A percentile compares a stretch with the other conserved stretches of the same genome.
Conservation (phyloP, 148 eudicot genomes). For the Dysphania ambrosioides region DNA sequence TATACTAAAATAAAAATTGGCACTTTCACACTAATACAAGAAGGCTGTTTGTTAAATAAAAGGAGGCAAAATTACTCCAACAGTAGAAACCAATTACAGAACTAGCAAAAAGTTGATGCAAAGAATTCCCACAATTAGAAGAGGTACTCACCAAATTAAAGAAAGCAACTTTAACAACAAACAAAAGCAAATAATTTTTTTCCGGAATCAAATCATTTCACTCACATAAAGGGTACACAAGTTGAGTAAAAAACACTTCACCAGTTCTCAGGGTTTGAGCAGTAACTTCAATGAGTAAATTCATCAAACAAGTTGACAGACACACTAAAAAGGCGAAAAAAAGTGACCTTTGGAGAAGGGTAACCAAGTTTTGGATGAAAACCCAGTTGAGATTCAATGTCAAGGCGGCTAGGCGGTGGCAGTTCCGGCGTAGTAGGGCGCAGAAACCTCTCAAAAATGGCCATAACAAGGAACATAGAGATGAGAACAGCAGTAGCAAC, state of each 20-base stretch:
- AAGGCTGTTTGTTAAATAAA: background rate
- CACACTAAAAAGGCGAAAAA: background rate
- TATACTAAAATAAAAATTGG: background rate
- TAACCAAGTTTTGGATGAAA: constrained; percentile 37
- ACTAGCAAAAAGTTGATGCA: constrained; percentile 2
- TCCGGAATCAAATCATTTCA: background rate
- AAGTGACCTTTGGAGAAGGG: constrained; percentile 44
- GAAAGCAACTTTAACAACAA: background rate
- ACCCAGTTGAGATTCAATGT: constrained; percentile 38
- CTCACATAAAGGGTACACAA: background rate
- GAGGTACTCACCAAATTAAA: background rate
- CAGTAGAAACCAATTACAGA: constrained; percentile 20
- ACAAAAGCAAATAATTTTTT: background rate
- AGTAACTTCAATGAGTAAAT: background rate
- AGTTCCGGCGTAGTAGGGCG: constrained; percentile 36
- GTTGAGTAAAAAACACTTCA: too few species aligned
- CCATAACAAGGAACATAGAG: constrained; percentile 80
- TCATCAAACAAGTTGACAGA: background rate
- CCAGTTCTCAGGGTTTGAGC: too few species aligned
- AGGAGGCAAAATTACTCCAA: constrained; percentile 9
- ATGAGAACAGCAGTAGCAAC: constrained; percentile 83
- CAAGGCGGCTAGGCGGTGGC: constrained; percentile 21
- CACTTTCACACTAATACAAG: constrained; percentile 14
- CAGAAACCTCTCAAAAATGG: constrained; percentile 73
- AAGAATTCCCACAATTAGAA: constrained; percentile 15